Evolutionary conservation across 306 rosid genomes (phyloP).

Genomic region (Rosa persica): DNA sequence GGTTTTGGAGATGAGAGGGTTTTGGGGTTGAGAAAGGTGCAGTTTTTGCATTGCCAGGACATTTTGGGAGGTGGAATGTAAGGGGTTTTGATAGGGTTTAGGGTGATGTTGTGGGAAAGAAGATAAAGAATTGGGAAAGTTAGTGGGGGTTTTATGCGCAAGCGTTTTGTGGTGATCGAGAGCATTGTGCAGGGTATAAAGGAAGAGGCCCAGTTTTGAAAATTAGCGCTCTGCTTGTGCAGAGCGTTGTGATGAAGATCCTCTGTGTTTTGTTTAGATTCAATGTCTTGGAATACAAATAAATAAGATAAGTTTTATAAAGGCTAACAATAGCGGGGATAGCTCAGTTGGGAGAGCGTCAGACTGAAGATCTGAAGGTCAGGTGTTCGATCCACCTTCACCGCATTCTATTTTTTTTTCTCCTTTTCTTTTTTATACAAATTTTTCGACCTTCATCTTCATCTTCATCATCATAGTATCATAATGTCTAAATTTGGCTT

Average conservation of each 20-base stretch:
- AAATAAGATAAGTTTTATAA: too few relatives aligned
- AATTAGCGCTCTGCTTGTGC: neutral
- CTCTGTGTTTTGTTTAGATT: neutral
- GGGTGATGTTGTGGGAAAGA: neutral
- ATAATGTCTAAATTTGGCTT: too few relatives aligned
- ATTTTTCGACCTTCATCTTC: too few relatives aligned
- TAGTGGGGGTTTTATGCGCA: neutral
- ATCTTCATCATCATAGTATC: too few relatives aligned
- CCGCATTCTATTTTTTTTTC: constrained; percentile 4
- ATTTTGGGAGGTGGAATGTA: constrained; percentile 19
- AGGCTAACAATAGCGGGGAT: neutral
- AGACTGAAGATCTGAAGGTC: constrained; percentile 33
- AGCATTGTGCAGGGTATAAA: neutral
- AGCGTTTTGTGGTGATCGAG: neutral
- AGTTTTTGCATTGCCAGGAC: constrained; percentile 75
- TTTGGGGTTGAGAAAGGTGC: constrained; percentile 76
- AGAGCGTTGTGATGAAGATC: neutral
- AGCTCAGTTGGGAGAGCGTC: constrained; percentile 32
- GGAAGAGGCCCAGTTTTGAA: neutral
- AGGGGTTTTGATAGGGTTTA: constrained; percentile 35
- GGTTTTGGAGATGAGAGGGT: constrained; percentile 38
- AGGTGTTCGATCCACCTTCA: constrained; percentile 29
- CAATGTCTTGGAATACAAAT: too few relatives aligned
- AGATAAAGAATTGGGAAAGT: constrained; percentile 13
- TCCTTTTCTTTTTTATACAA: neutral